These are phyloP conservation scores for Tricholoma bakamatsutake DNA, from an alignment of 768 basidiomycete genomes.

Conservation along the genomic window DNA sequence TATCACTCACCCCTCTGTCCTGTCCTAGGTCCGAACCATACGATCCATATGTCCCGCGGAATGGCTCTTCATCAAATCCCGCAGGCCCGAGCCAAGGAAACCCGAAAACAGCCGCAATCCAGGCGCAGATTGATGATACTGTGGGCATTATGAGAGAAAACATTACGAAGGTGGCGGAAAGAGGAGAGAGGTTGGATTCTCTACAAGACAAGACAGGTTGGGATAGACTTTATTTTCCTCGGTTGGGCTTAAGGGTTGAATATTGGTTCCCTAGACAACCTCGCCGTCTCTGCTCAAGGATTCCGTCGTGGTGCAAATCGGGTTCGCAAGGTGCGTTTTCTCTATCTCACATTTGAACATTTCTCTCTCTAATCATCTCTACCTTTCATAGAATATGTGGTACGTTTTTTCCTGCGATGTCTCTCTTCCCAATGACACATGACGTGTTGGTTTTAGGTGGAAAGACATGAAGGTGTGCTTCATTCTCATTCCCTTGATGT, in stretches of 20 bases:
- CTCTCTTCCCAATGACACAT: constrained; percentile 7
- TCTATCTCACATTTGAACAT: background rate
- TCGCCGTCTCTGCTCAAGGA: constrained; percentile 97
- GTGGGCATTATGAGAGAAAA: constrained; percentile 98
- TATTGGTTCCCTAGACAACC: constrained; percentile 59
- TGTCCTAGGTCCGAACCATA: constrained; percentile 90
- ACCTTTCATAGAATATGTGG: constrained; percentile 74
- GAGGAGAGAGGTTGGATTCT: constrained; percentile 90
- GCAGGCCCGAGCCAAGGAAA: constrained; percentile 50
- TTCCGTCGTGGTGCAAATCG: constrained; percentile 97
- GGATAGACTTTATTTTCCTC: constrained; percentile 22
- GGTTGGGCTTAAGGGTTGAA: background rate
- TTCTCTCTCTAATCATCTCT: constrained; percentile 5
- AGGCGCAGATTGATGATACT: constrained; percentile 95
- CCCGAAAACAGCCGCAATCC: constrained; percentile 90
- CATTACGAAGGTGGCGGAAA: constrained; percentile 91
- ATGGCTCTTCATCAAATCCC: constrained; percentile 57
- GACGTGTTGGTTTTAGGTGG: constrained; percentile 54
- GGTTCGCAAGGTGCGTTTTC: constrained; percentile 81
- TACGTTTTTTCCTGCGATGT: constrained; percentile 35
- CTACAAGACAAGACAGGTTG: constrained; percentile 97
- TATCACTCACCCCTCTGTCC: constrained; percentile 10
- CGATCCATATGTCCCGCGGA: constrained; percentile 94
- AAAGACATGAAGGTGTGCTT: constrained; percentile 88
- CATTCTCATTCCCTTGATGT: background rate